Conservation (phyloP, 306 rosid species). For the Begonia masoniana region DNA sequence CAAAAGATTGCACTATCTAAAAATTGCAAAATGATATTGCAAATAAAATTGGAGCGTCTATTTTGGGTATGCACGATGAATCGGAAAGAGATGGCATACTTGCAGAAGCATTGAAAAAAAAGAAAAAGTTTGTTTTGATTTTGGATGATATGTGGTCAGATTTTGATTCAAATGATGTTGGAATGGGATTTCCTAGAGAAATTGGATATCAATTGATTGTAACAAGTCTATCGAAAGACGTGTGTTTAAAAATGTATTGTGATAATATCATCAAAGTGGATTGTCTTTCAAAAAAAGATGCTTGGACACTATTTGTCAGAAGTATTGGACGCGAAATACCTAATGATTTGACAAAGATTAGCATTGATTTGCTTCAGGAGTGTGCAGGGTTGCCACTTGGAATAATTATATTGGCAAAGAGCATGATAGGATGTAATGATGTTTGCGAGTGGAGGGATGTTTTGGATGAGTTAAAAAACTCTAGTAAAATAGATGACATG, state of each 20-base stretch:
- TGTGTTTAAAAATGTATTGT: constrained; percentile 12
- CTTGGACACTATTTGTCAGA: constrained; percentile 9
- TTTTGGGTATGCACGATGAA: not conserved
- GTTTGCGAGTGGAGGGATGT: no score
- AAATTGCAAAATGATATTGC: no score
- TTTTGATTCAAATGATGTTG: not conserved
- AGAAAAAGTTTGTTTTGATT: constrained; percentile 11
- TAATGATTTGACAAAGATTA: not conserved
- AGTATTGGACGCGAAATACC: not conserved
- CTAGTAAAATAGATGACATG: constrained; percentile 6
- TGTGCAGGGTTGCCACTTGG: constrained; percentile 1
- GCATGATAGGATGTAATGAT: constrained; percentile 1
- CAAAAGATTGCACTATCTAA: constrained; percentile 6
- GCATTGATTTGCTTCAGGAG: not conserved
- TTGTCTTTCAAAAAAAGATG: not conserved
- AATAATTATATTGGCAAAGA: not conserved
- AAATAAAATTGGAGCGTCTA: not conserved
- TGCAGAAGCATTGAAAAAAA: not conserved
- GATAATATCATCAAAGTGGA: not conserved
- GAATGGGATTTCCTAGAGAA: constrained; percentile 11
- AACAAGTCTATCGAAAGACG: constrained; percentile 10
- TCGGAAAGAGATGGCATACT: not conserved
- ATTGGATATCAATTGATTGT: constrained; percentile 16
- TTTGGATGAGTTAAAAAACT: no score
- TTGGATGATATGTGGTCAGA: constrained; percentile 28